A percentile compares a stretch with the other conserved stretches of the same genome.
phyloP scores from a whole-genome alignment of 2,329 filamentous ascomycete species.

The Aspergillus awamori region DNA sequence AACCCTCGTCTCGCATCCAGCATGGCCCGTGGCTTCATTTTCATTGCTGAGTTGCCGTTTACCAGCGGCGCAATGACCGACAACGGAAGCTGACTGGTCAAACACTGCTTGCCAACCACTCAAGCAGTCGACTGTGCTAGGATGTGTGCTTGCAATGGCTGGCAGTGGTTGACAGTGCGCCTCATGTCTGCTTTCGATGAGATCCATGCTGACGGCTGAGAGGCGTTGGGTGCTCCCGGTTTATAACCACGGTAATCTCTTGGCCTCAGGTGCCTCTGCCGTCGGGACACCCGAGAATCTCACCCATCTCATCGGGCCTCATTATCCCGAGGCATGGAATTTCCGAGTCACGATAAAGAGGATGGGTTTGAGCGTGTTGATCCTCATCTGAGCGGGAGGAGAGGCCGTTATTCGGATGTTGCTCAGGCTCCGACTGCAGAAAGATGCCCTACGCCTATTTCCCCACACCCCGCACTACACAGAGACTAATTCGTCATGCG shows the following conservation, averaged over 20 bases:
- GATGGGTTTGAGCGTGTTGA: neutral
- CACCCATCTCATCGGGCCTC: neutral
- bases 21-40: neutral
- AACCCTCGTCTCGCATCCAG: neutral
- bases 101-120: too few species aligned
- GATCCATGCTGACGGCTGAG: neutral
- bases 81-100: too few species aligned
- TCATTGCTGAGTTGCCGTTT: neutral
- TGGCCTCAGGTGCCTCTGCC: neutral
- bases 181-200: too few species aligned
- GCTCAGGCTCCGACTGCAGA: neutral
- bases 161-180: too few species aligned
- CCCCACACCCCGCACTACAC: slow-evolving; percentile 2
- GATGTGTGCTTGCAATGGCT: too few species aligned
- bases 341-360: neutral
- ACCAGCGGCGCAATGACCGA: too few species aligned
- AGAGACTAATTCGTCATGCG: neutral
- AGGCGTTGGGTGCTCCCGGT: neutral
- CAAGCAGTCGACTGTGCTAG: too few species aligned
- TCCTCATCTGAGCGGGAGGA: neutral
- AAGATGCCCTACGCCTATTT: neutral
- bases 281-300: neutral
- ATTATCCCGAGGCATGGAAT: neutral
- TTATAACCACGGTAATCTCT: neutral
- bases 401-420: neutral